Evolutionary conservation across 192 early-diverging fungal species (phyloP).

Genomic region (Umbelopsis vinacea): DNA sequence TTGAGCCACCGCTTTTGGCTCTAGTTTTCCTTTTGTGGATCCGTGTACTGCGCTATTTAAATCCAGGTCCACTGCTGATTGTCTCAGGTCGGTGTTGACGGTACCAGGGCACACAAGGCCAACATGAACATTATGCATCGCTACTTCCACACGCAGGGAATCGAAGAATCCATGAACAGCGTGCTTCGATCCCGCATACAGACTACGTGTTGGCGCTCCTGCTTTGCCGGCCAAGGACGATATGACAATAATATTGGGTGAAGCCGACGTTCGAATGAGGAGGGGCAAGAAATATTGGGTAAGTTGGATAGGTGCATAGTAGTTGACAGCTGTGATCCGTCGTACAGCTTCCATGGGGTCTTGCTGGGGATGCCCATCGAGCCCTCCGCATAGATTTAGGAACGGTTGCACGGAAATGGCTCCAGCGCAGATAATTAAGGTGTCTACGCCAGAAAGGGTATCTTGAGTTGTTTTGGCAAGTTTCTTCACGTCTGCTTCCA

Average conservation of each 20-base stretch:
- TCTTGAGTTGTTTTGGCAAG: slow-evolving; percentile 41
- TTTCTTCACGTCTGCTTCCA: slow-evolving; percentile 50
- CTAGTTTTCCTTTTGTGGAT: slow-evolving; percentile 66
- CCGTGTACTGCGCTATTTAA: slow-evolving; percentile 36
- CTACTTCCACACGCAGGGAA: slow-evolving; percentile 79
- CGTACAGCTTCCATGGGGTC: slow-evolving; percentile 43
- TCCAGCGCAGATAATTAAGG: slow-evolving; percentile 78
- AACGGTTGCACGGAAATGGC: slow-evolving; percentile 75
- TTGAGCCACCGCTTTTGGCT: slow-evolving; percentile 59
- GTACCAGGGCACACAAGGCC: slow-evolving; percentile 75
- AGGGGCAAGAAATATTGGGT: slow-evolving; percentile 60
- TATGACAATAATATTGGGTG: slow-evolving; percentile 67
- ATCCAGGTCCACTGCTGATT: slow-evolving; percentile 63
- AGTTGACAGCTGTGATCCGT: slow-evolving; percentile 63
- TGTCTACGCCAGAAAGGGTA: slow-evolving; percentile 58
- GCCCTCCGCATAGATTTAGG: slow-evolving; percentile 53
- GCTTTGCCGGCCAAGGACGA: slow-evolving; percentile 76
- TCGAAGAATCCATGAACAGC: slow-evolving; percentile 85
- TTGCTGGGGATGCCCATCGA: slow-evolving; percentile 27
- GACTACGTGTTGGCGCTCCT: slow-evolving; percentile 74
- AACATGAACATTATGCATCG: slow-evolving; percentile 60
- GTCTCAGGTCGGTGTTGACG: slow-evolving; percentile 72
- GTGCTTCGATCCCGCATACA: slow-evolving; percentile 83
- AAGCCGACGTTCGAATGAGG: slow-evolving; percentile 46
- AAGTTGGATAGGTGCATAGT: slow-evolving; percentile 54